These are phyloP conservation scores for Acmispon strigosus DNA, from an alignment of 306 rosid genomes.

Conservation along the genomic window DNA sequence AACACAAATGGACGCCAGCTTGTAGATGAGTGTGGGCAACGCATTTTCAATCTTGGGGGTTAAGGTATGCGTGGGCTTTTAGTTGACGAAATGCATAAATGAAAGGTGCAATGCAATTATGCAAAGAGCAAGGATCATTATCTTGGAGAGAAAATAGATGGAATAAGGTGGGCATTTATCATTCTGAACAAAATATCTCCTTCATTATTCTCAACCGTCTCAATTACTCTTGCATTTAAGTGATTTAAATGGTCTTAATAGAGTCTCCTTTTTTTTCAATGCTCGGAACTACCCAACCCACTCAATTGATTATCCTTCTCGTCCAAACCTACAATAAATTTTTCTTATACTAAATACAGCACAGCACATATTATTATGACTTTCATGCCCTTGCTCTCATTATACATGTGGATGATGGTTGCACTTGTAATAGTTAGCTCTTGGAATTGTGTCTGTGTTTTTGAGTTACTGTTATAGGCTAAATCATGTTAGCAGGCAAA, in stretches of 20 bases:
- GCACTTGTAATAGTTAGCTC: background rate
- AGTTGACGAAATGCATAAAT: constrained; percentile 16
- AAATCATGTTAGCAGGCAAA: background rate
- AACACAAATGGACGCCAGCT: constrained; percentile 13
- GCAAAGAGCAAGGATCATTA: background rate
- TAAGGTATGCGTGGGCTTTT: background rate
- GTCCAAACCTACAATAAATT: constrained; percentile 1
- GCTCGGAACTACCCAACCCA: constrained; percentile 68
- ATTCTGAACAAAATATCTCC: constrained; percentile 45
- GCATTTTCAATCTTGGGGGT: constrained; percentile 6
- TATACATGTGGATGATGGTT: constrained; percentile 3
- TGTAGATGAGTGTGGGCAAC: constrained; percentile 24
- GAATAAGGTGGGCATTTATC: constrained; percentile 45
- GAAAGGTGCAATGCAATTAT: constrained; percentile 14
- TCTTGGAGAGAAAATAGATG: background rate
- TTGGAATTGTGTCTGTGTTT: background rate
- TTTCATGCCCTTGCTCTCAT: constrained; percentile 18
- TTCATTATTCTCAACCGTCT: constrained; percentile 68
- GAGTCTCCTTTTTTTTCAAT: constrained; percentile 44
- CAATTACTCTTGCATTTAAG: constrained; percentile 85
- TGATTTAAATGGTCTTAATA: constrained; percentile 62
- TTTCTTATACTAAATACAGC: background rate
- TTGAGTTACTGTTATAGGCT: background rate
- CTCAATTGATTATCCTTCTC: constrained; percentile 29
- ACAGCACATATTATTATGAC: background rate